Evolutionary conservation across 2,329 filamentous ascomycete genomes (phyloP).

Genomic region (Thelonectria olida): DNA sequence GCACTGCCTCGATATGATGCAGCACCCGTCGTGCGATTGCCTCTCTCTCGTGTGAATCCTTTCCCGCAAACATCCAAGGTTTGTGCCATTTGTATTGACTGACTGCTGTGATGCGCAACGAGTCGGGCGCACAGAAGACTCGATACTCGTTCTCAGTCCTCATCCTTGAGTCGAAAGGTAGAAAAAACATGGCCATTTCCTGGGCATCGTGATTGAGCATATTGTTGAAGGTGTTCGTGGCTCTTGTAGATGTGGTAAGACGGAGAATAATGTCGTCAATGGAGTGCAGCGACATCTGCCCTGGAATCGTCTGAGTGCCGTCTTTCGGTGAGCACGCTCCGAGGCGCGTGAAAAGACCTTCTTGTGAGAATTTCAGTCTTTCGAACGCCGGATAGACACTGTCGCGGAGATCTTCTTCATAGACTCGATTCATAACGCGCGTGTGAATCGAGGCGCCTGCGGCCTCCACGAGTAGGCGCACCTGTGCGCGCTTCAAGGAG

Average conservation of each 20-base stretch:
- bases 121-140: not conserved
- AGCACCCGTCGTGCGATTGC: slow-evolving; percentile 22
- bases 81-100: slow-evolving; percentile 16
- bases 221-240: slow-evolving; percentile 40
- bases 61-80: slow-evolving; percentile 10
- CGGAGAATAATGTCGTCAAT: slow-evolving; percentile 47
- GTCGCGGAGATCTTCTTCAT: slow-evolving; percentile 45
- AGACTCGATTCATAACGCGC: slow-evolving; percentile 40
- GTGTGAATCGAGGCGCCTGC: slow-evolving; percentile 44
- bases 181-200: not conserved
- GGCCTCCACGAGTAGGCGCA: slow-evolving; percentile 41
- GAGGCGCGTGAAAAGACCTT: slow-evolving; percentile 8
- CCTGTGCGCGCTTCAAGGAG: slow-evolving; percentile 40
- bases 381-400: slow-evolving; percentile 37
- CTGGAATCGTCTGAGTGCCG: slow-evolving; percentile 10
- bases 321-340: slow-evolving; percentile 11
- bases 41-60: slow-evolving; percentile 16
- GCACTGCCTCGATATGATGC: slow-evolving; percentile 30
- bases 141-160: slow-evolving; percentile 2
- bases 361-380: not conserved
- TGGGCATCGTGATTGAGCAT: slow-evolving; percentile 34
- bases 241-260: slow-evolving; percentile 50
- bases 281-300: slow-evolving; percentile 39
- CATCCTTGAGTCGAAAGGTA: slow-evolving; percentile 10
- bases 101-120: slow-evolving; percentile 1